Base-by-base conservation (phyloP, 2,329 filamentous ascomycete genomes). In the Periconia sp. region DNA sequence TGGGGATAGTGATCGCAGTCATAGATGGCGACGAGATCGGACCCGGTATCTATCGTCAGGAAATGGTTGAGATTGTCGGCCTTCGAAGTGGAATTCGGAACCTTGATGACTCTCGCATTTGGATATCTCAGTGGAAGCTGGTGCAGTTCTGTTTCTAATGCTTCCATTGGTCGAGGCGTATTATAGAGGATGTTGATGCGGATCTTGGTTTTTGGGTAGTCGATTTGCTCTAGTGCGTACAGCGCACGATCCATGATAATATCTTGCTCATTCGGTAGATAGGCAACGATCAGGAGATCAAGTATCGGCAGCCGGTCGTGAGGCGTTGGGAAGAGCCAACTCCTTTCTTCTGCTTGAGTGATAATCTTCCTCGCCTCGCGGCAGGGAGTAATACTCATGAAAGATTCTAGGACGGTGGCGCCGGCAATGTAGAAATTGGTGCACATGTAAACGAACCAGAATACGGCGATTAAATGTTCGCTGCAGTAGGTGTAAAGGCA, bases 1-100 rank as follows among this genome's bases (percentile, higher is more conserved):
- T 78, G 76, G 5, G 75, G 73, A 40, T 76, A 77, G 56, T 78
- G 76, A 47, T 78, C 76, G 45, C 72, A 76, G 52, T 78, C 76
- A 52, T 75, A 78, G 34, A 78, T 75, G 12, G 74, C 73, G 45
- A 72, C 75, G 30, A 77, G 59, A 28, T 78, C 72, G 4, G 74
- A 69, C 15, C 70, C 71, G 6, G 71, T 76, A 15, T 74, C 58
- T 13, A 76, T 56, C 4, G 63, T 67, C 51, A 76, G 70, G 52
- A 75, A 78, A 54, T 76, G 71, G 59, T 78, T 78, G 36, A 78
- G 61, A 40, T 78, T 78, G 56, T 78, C 74, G 15, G 75, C 75
- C 48, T 78, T 78, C 0, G 75, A 78, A 8, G 68, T 77, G 5
- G 75, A 78, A 40, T 71, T 70, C 0, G 73, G 72, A 1, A 78